Percentiles rank a stretch among this genome's conserved stretches.
Conservation (phyloP, 768 basidiomycete genomes). For the Suillus tomentosus region DNA sequence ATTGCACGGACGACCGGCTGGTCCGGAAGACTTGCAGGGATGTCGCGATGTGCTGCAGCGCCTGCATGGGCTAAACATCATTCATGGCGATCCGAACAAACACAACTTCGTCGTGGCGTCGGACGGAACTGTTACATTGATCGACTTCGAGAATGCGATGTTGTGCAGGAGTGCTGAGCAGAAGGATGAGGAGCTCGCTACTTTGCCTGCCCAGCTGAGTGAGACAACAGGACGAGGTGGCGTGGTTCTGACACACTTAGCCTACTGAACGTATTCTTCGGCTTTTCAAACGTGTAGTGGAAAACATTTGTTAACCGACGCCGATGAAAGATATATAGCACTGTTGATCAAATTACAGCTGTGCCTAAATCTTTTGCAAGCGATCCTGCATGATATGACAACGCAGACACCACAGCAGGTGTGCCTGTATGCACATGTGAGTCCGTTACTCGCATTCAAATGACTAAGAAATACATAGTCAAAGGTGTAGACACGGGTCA, state of each 20-base stretch:
- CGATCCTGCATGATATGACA: too few species aligned
- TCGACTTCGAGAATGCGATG: neutral
- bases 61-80: neutral
- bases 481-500: too few species aligned
- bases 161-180: neutral
- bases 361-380: too few species aligned
- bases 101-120: neutral
- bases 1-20: neutral
- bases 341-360: too few species aligned
- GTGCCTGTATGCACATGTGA: too few species aligned
- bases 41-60: neutral
- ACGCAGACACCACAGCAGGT: too few species aligned
- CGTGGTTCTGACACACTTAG: neutral
- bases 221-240: neutral
- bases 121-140: neutral
- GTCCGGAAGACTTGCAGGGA: neutral
- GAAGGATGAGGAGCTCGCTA: neutral
- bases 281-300: too few species aligned
- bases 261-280: too few species aligned
- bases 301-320: too few species aligned
- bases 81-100: neutral
- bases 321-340: too few species aligned
- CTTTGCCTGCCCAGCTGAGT: neutral
- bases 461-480: too few species aligned
- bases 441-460: too few species aligned